Evolutionary conservation across 2,329 filamentous ascomycete species (phyloP).

Genomic region (Raffaelea albimanens): DNA sequence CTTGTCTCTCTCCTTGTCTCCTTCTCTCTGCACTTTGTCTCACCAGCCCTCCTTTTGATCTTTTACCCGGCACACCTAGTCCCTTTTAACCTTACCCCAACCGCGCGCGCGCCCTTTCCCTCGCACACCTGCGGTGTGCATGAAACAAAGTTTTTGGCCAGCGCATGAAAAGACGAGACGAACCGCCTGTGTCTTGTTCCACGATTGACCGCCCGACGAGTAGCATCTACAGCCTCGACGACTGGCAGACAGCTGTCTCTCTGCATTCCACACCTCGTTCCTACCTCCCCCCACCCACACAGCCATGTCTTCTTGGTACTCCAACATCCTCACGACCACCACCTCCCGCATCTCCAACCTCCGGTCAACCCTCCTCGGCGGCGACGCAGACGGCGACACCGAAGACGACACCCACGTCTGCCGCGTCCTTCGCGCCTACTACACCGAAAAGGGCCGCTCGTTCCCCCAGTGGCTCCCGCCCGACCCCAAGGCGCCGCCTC

Average conservation of each 20-base stretch:
- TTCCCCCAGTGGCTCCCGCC: slow-evolving; percentile 84
- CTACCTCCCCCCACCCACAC: slow-evolving; percentile 1
- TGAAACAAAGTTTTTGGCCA: too few species aligned
- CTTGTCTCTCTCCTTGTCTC: too few species aligned
- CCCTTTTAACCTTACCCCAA: too few species aligned
- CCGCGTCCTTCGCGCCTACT: slow-evolving; percentile 86
- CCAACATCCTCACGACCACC: slow-evolving; percentile 57
- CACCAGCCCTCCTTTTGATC: too few species aligned
- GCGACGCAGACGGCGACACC: slow-evolving; percentile 60
- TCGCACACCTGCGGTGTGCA: too few species aligned
- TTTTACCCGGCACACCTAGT: too few species aligned
- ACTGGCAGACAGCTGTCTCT: not conserved
- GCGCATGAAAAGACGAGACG: too few species aligned
- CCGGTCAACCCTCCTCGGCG: slow-evolving; percentile 58
- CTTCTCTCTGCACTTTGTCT: too few species aligned
- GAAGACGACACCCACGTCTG: slow-evolving; percentile 93
- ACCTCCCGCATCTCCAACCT: slow-evolving; percentile 57
- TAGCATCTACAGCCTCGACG: too few species aligned
- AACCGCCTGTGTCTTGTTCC: too few species aligned
- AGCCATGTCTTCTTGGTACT: slow-evolving; percentile 72
- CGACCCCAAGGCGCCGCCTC: slow-evolving; percentile 67
- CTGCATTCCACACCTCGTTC: slow-evolving; percentile 22
- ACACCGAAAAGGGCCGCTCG: slow-evolving; percentile 73
- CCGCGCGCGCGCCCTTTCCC: too few species aligned
- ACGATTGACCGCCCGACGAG: too few species aligned